Evolutionary conservation across 1,284 basidiomycete genomes (phyloP), one percentile per base, ranked within the genome.

Genomic region (Trametes versicolor): DNA sequence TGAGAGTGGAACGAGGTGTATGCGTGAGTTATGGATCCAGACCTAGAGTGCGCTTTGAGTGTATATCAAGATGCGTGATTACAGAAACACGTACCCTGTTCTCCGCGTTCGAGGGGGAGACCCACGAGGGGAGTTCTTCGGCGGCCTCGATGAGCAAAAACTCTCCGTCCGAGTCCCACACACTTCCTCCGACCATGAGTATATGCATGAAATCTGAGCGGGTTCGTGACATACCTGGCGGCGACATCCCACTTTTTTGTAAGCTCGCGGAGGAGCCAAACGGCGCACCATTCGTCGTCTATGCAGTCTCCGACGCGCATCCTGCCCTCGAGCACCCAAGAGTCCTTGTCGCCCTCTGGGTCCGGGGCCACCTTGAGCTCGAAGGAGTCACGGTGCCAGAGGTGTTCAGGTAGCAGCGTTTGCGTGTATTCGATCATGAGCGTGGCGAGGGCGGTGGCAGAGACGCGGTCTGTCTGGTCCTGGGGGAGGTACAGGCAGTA

Each of bases 121-220:
- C 89, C 98, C 97, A 99, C 0, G 85, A 80, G 4, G 97, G 97
- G 12, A 99, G 81, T 54, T 83, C 85, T 61, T 99, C 93, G 12
- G 98, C 98, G 3, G 95, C 97, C 80, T 99, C 97, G 68, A 99
- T 99, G 65, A 99, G 85, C 47, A 99, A 79, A 74, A 99, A 98
- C 73, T 99, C 95, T 34, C 98, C 98, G 77, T 99, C 97, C 4
- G 93, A 91, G 79, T 99, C 97, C 66, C 87, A 89, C 1, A 92
- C 85, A 70, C 95, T 94, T 58, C 4, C 1, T 32, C 41, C 25
- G 4, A 53, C 59, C 27, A 66, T 66, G 25, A 64, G 51, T 43
- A 60, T 0, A 63, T 19, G 58, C 53, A 34, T 53, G 53, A 58
- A 43, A 27, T 69, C 9, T 15, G 3, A 19, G 6, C 21, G 25